Conservation (phyloP, 1,284 basidiomycete species). For the Boletus hoseneyae region DNA sequence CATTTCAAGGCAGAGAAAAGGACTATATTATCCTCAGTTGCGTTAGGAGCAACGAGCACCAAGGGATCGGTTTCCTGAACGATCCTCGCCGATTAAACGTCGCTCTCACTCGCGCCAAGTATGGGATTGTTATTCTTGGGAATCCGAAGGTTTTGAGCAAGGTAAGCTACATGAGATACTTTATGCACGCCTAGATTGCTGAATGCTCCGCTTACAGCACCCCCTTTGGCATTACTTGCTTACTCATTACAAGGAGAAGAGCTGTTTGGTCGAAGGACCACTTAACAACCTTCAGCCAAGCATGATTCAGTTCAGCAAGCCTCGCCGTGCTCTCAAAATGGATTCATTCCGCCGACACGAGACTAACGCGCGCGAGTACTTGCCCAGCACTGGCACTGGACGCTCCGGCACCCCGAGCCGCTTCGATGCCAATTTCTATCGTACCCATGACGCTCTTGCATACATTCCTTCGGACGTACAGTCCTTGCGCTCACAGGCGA, state of each 20-base stretch:
- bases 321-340: slow-evolving; percentile 82
- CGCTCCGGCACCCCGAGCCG: slow-evolving; percentile 83
- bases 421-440: slow-evolving; percentile 93
- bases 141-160: slow-evolving; percentile 99
- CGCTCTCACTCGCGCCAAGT: slow-evolving; percentile 95
- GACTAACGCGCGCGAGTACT: slow-evolving; percentile 75
- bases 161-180: slow-evolving; percentile 46
- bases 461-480: slow-evolving; percentile 96
- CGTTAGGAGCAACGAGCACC: slow-evolving; percentile 99
- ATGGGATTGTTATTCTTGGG: slow-evolving; percentile 95
- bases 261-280: slow-evolving; percentile 92
- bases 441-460: slow-evolving; percentile 89
- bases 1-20: slow-evolving; percentile 99
- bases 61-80: slow-evolving; percentile 99
- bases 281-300: slow-evolving; percentile 94
- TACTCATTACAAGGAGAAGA: slow-evolving; percentile 98
- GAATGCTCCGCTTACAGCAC: slow-evolving; percentile 54
- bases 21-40: slow-evolving; percentile 99
- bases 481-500: slow-evolving; percentile 91
- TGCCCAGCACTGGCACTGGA: slow-evolving; percentile 37
- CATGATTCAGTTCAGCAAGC: slow-evolving; percentile 99
- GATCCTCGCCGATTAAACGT: slow-evolving; percentile 97
- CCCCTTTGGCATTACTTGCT: slow-evolving; percentile 98
- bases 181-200: slow-evolving; percentile 13
- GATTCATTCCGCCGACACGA: slow-evolving; percentile 91